Evolutionary conservation across 1,139 yeast species (phyloP).

Genomic region (Arxiozyma slooffiae): DNA sequence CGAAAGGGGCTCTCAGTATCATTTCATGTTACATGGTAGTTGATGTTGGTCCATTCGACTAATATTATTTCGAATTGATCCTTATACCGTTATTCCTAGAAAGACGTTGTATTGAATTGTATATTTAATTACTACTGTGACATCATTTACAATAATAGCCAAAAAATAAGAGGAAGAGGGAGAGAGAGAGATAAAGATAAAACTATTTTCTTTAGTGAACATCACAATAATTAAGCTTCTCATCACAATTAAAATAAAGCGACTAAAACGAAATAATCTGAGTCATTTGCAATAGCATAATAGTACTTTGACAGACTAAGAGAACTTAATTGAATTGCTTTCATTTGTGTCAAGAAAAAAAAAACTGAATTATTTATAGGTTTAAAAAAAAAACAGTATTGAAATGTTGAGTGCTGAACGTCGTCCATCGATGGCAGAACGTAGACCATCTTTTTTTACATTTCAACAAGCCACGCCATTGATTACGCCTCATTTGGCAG

Average conservation of each 20-base stretch:
- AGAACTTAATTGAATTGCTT: too few relatives aligned
- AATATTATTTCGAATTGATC: too few relatives aligned
- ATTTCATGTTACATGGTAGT: background rate
- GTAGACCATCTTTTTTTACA: constrained; percentile 36
- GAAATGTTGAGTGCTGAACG: constrained; percentile 30
- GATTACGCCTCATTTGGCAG: constrained; percentile 73
- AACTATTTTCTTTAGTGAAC: background rate
- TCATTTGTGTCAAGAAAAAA: too few relatives aligned
- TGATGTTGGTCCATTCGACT: background rate
- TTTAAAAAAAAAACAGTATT: too few relatives aligned
- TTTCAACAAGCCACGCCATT: constrained; percentile 41
- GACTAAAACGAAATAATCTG: background rate
- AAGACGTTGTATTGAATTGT: background rate
- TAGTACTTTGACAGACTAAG: background rate
- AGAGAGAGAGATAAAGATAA: too few relatives aligned
- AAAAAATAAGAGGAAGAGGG: too few relatives aligned
- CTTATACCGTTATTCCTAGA: too few relatives aligned
- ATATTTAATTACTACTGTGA: background rate
- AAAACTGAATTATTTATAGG: background rate
- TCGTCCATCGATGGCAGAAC: constrained; percentile 65
- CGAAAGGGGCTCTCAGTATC: background rate
- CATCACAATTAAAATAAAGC: too few relatives aligned
- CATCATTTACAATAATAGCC: background rate
- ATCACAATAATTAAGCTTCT: too few relatives aligned
- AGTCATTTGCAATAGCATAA: background rate